phyloP scores from a whole-genome alignment of 164 flowering plant species.

The Magnolia kwangsiensis region DNA sequence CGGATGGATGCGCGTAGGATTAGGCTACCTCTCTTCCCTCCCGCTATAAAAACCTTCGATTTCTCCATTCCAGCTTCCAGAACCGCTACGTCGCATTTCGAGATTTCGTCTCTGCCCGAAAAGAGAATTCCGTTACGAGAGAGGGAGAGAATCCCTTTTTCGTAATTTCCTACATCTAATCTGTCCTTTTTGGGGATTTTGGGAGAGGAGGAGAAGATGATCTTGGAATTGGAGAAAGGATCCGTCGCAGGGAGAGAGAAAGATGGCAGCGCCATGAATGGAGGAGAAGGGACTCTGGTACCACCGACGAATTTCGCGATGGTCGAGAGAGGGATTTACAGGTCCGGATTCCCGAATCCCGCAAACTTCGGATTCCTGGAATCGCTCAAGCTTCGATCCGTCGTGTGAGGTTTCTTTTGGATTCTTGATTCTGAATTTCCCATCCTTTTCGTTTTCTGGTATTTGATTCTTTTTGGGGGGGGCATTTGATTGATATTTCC shows the following conservation, averaged over 20 bases:
- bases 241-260: background rate
- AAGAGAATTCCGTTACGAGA: background rate
- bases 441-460: background rate
- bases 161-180: background rate
- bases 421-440: background rate
- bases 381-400: conserved; percentile 11
- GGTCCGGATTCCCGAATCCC: conserved; percentile 15
- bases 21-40: background rate
- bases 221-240: background rate
- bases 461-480: background rate
- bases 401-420: conserved; percentile 10
- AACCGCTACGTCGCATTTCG: too few species aligned
- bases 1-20: background rate
- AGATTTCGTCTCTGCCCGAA: background rate
- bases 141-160: background rate
- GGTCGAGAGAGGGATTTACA: conserved; percentile 12
- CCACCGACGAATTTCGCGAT: conserved; percentile 16
- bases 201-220: background rate
- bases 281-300: background rate
- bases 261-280: background rate
- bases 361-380: conserved; percentile 13
- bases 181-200: background rate
- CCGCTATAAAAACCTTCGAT: background rate
- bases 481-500: background rate
- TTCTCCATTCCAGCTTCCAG: background rate